Conservation (phyloP, 2,329 filamentous ascomycete genomes). For the Aspergillus intermedius region DNA sequence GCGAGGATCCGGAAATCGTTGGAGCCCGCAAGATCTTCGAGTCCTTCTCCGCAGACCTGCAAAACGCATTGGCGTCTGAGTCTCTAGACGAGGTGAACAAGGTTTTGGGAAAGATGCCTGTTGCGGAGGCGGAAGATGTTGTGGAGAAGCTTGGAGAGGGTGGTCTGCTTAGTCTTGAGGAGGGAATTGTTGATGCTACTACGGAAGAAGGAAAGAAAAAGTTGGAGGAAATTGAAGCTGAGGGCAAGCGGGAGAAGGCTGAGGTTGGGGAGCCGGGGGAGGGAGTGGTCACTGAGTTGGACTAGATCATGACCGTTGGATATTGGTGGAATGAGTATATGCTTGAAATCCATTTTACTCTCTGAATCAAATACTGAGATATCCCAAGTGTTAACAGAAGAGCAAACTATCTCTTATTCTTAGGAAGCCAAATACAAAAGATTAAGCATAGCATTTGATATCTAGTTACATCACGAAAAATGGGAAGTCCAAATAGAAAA, state of each 20-base stretch:
- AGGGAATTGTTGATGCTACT: slow-evolving; percentile 91
- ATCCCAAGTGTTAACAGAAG: too few relatives aligned
- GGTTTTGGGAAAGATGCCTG: slow-evolving; percentile 79
- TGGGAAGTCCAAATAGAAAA: slow-evolving; percentile 11
- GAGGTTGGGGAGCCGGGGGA: slow-evolving; percentile 47
- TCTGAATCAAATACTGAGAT: background rate
- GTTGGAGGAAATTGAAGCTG: slow-evolving; percentile 66
- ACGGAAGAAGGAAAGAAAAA: slow-evolving; percentile 76
- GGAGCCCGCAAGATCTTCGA: slow-evolving; percentile 72
- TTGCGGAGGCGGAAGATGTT: slow-evolving; percentile 79
- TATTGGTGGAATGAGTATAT: background rate
- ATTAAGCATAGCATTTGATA: background rate
- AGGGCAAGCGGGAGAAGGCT: slow-evolving; percentile 40
- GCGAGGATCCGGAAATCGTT: slow-evolving; percentile 56
- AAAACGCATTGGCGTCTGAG: slow-evolving; percentile 78
- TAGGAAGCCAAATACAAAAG: slow-evolving; percentile 11
- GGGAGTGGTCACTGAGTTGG: slow-evolving; percentile 37
- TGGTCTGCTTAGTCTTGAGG: slow-evolving; percentile 82
- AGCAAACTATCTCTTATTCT: slow-evolving; percentile 15
- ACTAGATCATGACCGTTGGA: slow-evolving; percentile 12
- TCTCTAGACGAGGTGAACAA: slow-evolving; percentile 82
- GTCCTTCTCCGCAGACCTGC: slow-evolving; percentile 71
- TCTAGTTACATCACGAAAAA: background rate
- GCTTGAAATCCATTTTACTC: background rate
- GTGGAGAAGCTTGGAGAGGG: slow-evolving; percentile 75